Conservation (phyloP, 2,329 filamentous ascomycete genomes). For the Esteya vermicola region DNA sequence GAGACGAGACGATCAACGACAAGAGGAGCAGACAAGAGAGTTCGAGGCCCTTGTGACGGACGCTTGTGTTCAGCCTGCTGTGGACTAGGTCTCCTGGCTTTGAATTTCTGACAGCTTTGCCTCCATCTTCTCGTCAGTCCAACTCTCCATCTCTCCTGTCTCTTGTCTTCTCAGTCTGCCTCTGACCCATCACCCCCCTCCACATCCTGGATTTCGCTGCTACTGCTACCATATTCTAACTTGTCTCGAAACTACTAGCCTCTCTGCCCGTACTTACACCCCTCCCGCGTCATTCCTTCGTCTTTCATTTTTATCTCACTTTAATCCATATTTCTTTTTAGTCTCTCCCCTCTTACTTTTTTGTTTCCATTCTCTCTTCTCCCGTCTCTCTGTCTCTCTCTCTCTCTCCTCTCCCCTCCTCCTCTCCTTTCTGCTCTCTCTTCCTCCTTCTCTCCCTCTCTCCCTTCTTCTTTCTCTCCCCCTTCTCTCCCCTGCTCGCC, state of each 20-base stretch:
- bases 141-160: background rate
- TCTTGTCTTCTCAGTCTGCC: background rate
- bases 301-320: background rate
- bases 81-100: too few species aligned
- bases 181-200: too few species aligned
- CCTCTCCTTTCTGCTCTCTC: background rate
- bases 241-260: too few species aligned
- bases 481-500: background rate
- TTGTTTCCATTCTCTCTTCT: background rate
- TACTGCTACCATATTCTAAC: too few species aligned
- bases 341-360: background rate
- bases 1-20: too few species aligned
- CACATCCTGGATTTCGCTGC: too few species aligned
- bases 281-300: background rate
- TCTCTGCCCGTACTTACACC: slow-evolving; percentile 1
- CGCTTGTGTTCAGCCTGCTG: too few species aligned
- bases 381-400: background rate
- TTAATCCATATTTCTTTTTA: background rate
- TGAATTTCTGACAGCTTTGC: too few species aligned
- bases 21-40: too few species aligned
- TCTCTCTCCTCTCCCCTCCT: background rate
- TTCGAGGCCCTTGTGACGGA: too few species aligned
- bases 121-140: too few species aligned
- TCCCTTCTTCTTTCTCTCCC: background rate
- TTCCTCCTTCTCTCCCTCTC: background rate